A percentile compares a stretch with the other conserved stretches of the same genome.
Conservation (phyloP, 177 flowering plant species). For the Vitis hybrid region DNA sequence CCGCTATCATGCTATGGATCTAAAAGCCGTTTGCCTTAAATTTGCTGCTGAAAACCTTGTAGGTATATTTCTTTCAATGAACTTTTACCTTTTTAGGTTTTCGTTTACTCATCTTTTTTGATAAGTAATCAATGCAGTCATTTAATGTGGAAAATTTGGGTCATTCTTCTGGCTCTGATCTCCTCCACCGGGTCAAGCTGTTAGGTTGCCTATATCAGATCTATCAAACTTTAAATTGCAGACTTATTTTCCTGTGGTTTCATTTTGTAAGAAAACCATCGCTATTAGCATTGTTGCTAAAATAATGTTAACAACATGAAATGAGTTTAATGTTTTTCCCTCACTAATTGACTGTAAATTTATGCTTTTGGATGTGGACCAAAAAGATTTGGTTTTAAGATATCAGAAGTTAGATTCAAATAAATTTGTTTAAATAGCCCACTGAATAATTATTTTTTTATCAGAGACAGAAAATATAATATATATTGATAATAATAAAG, state of each 20-base stretch:
- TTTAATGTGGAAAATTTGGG: background rate
- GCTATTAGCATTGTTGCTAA: too few species aligned
- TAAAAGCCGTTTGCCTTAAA: conserved; percentile 76
- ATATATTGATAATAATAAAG: too few species aligned
- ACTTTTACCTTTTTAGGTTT: background rate
- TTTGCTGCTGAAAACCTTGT: conserved; percentile 88
- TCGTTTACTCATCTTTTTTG: background rate
- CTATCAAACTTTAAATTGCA: background rate
- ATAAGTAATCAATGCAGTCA: background rate
- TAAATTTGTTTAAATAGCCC: too few species aligned
- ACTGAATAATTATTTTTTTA: too few species aligned
- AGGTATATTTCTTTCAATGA: conserved; percentile 41
- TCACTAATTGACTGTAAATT: too few species aligned
- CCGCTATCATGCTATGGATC: conserved; percentile 55
- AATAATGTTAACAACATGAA: too few species aligned
- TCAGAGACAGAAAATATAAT: too few species aligned
- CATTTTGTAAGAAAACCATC: too few species aligned
- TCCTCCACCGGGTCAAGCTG: background rate
- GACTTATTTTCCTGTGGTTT: background rate
- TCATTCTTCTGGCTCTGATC: background rate
- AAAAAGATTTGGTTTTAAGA: too few species aligned
- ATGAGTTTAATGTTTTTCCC: too few species aligned
- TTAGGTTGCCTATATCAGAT: background rate
- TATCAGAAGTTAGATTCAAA: too few species aligned
- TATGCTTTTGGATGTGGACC: too few species aligned